A percentile compares a stretch with the other conserved stretches of the same genome.
phyloP scores from a whole-genome alignment of 768 basidiomycete genomes.

The Mycena leptocephala region DNA sequence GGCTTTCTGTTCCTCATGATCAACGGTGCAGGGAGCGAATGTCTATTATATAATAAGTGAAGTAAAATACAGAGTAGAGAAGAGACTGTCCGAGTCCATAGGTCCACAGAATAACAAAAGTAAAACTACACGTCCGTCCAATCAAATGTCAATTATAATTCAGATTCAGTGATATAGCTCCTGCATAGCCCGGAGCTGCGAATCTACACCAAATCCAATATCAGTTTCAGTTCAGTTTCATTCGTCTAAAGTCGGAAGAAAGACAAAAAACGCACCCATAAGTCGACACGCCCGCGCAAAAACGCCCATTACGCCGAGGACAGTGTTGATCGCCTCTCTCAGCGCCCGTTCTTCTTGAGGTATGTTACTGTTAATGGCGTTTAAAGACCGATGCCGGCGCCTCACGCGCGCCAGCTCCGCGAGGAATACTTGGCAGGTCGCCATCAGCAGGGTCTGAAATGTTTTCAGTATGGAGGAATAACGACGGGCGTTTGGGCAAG shows the following conservation, averaged over 20 bases:
- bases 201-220: constrained; percentile 7
- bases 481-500: too few relatives aligned
- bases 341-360: constrained; percentile 6
- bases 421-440: constrained; percentile 31
- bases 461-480: too few relatives aligned
- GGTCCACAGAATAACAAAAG: too few relatives aligned
- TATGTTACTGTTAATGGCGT: neutral
- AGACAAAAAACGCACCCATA: constrained; percentile 11
- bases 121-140: too few relatives aligned
- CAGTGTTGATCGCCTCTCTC: constrained; percentile 16
- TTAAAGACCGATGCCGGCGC: constrained; percentile 4
- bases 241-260: neutral
- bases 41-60: too few relatives aligned
- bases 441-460: constrained; percentile 30
- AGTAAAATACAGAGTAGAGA: too few relatives aligned
- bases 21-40: too few relatives aligned
- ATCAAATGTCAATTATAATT: too few relatives aligned
- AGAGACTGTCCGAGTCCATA: too few relatives aligned
- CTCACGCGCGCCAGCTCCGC: constrained; percentile 12
- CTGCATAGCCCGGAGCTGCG: constrained; percentile 16
- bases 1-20: too few relatives aligned
- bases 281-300: constrained; percentile 24
- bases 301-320: constrained; percentile 26
- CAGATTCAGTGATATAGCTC: constrained; percentile 8
- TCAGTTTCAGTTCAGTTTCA: neutral